A percentile compares a stretch with the other conserved stretches of the same genome.
These are phyloP conservation scores for Hypoxylon fragiforme DNA, from an alignment of 495 filamentous ascomycete species.

Conservation along the genomic window DNA sequence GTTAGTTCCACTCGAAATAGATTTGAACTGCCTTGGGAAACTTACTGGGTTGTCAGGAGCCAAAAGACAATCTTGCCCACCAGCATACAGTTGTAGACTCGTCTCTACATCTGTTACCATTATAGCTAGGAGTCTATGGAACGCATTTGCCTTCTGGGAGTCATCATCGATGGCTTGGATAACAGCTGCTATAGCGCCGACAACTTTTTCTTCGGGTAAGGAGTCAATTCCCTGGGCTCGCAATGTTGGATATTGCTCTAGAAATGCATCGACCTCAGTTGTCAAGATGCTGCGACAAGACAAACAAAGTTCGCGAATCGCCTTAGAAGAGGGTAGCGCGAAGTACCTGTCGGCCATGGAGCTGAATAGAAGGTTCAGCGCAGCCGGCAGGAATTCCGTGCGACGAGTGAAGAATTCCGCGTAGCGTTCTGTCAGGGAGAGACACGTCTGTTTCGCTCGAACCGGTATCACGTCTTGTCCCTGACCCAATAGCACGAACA, in stretches of 20 bases:
- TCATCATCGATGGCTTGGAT: slow-evolving; percentile 75
- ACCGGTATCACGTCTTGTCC: slow-evolving; percentile 59
- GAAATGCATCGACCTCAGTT: slow-evolving; percentile 71
- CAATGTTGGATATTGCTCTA: slow-evolving; percentile 69
- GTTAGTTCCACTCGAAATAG: too few species aligned
- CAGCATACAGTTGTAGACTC: slow-evolving; percentile 40
- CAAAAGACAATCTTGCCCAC: slow-evolving; percentile 34
- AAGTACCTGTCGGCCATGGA: slow-evolving; percentile 69
- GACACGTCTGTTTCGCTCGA: slow-evolving; percentile 74
- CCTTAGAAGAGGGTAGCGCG: slow-evolving; percentile 72
- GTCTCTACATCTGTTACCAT: slow-evolving; percentile 64
- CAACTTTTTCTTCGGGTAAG: slow-evolving; percentile 74
- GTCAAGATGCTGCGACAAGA: slow-evolving; percentile 75
- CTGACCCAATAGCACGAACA: slow-evolving; percentile 65
- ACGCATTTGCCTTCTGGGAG: slow-evolving; percentile 59
- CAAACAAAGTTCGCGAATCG: slow-evolving; percentile 78
- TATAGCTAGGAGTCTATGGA: slow-evolving; percentile 66
- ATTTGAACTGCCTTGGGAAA: too few species aligned
- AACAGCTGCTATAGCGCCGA: slow-evolving; percentile 82
- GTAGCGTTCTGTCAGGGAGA: slow-evolving; percentile 78
- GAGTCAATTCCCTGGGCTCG: slow-evolving; percentile 66
- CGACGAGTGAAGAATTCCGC: slow-evolving; percentile 79
- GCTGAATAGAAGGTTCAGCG: slow-evolving; percentile 80
- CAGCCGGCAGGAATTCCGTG: slow-evolving; percentile 68
- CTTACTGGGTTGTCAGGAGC: slow-evolving; percentile 42